phyloP scores from a whole-genome alignment of 2,329 filamentous ascomycete species.

The Claviceps maximensis region DNA sequence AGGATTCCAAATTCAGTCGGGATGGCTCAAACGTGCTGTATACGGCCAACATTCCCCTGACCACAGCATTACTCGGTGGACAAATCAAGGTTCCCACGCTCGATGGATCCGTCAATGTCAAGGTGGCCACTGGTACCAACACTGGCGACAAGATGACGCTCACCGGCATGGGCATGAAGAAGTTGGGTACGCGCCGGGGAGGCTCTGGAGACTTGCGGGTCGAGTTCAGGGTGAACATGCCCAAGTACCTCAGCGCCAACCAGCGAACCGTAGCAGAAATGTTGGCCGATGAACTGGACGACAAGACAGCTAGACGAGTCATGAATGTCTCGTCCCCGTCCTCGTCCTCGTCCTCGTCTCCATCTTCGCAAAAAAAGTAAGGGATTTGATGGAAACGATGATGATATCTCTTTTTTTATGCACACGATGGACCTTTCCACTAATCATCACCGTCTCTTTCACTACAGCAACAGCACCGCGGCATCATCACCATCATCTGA shows the following conservation, averaged over 20 bases:
- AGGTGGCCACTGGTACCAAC: conserved; percentile 79
- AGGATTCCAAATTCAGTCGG: conserved; percentile 80
- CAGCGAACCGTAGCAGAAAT: conserved; percentile 90
- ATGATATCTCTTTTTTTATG: not conserved
- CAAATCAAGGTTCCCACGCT: conserved; percentile 83
- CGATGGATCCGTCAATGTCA: conserved; percentile 80
- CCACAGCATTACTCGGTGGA: conserved; percentile 83
- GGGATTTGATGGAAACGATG: not conserved
- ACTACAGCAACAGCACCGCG: not conserved
- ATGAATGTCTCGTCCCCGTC: conserved; percentile 55
- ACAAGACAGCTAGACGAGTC: conserved; percentile 79
- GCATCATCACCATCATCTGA: conserved; percentile 13
- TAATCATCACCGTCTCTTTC: not conserved
- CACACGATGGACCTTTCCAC: not conserved
- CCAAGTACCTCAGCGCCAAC: conserved; percentile 83
- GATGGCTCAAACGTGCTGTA: conserved; percentile 83
- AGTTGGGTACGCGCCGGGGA: conserved; percentile 53
- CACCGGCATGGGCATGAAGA: conserved; percentile 86
- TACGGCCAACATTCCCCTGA: conserved; percentile 81
- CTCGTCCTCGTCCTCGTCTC: not conserved
- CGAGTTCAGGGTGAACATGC: conserved; percentile 91
- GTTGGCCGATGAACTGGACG: conserved; percentile 89
- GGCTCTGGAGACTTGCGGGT: conserved; percentile 74
- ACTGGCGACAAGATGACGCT: conserved; percentile 88
- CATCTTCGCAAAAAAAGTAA: conserved; percentile 2